Evolutionary conservation across 192 early-diverging fungal genomes (phyloP), one percentile per base, ranked within the genome.

Genomic region (Kappamyces sp.): DNA sequence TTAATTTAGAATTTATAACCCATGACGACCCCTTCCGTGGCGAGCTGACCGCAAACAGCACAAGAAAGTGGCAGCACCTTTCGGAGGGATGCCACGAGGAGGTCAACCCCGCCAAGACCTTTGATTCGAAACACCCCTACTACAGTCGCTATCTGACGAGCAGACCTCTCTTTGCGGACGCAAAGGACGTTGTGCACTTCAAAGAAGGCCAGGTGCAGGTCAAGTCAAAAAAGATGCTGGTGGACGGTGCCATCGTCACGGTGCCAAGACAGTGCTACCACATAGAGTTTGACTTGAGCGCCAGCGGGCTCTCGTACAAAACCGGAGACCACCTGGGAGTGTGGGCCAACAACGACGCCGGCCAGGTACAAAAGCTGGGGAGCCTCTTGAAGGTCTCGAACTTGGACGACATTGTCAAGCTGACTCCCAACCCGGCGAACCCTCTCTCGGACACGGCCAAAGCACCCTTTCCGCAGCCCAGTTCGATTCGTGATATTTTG

Each of bases 311-410:
- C 68, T 78, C 72, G 12, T 97, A 99, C 69, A 84, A 89, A 60
- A 74, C 90, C 8, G 96, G 96, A 53, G 96, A 99, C 66, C 96
- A 99, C 65, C 78, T 94, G 52, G 96, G 92, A 22, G 78, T 99
- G 29, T 96, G 86, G 78, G 86, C 93, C 0, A 76, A 79, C 15
- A 99, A 97, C 71, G 73, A 86, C n/a, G 86, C 86, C 29, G 76
- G 73, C 37, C 83, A 91, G 47, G 88, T 94, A 5, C 53, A 79
- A 7, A 68, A 76, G 39, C 68, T 89, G 40, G 53, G 33, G 40
- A 52, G 45, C 9, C 54, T 55, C 30, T 84, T 87, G 41, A 49
- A 66, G 9, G 74, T 84, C 4, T 77, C 91, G 36, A 68, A 78
- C 12, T 61, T 93, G 42, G 91, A 94, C 47, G 66, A 64, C 22